Evolutionary conservation across 2,329 filamentous ascomycete genomes (phyloP).

Genomic region (Orbilia javanica): DNA sequence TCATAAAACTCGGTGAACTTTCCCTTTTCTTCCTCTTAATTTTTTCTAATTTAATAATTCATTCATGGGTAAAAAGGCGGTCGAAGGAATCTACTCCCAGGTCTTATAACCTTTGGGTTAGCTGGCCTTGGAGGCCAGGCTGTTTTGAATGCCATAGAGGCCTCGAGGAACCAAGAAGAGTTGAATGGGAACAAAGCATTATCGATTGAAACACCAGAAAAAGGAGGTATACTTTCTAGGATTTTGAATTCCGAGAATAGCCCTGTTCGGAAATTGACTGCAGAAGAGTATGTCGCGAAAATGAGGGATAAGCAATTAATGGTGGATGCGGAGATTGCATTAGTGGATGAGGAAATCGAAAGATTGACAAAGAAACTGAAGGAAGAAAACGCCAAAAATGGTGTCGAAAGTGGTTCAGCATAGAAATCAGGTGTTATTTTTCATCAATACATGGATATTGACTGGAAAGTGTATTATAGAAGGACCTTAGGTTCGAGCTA

Average conservation of each 20-base stretch:
- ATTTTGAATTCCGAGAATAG: constrained; percentile 35
- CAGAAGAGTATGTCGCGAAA: constrained; percentile 39
- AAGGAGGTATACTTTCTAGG: constrained; percentile 31
- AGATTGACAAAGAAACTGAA: constrained; percentile 28
- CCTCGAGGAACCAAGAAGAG: not conserved
- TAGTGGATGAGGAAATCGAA: constrained; percentile 54
- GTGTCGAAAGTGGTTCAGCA: not conserved
- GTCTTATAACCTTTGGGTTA: constrained; percentile 40
- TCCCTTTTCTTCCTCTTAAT: too few species aligned
- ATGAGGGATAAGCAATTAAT: constrained; percentile 39
- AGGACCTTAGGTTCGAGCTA: not conserved
- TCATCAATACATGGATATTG: not conserved
- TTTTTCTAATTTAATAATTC: not conserved
- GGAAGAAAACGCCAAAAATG: not conserved
- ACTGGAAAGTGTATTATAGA: not conserved
- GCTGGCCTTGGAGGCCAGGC: constrained; percentile 25
- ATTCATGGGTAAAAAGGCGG: constrained; percentile 28
- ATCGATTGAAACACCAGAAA: not conserved
- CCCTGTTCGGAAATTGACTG: constrained; percentile 31
- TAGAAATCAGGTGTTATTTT: not conserved
- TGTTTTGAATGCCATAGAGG: constrained; percentile 17
- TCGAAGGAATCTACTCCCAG: constrained; percentile 36
- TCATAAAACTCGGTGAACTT: not conserved
- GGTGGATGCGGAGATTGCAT: constrained; percentile 49
- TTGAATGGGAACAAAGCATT: not conserved